Evolutionary conservation across 306 rosid species (phyloP).

Genomic region (Pyrus betulifolia): DNA sequence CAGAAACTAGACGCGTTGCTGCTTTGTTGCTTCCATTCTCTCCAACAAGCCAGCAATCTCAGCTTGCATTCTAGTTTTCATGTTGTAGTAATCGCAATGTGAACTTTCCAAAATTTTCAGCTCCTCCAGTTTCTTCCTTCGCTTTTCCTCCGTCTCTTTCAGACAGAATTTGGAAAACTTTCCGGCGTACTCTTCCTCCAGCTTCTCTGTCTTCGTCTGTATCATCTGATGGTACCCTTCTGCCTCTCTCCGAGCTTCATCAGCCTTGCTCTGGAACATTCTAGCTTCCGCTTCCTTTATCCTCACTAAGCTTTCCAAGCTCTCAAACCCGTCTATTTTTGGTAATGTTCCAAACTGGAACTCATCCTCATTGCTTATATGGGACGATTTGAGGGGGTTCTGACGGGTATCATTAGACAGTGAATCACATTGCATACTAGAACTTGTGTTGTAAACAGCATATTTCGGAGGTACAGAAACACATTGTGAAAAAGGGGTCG

Average conservation of each 20-base stretch:
- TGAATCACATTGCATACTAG: constrained; percentile 43
- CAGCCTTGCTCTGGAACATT: constrained; percentile 94
- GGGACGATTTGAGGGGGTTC: constrained; percentile 54
- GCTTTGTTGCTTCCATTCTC: constrained; percentile 94
- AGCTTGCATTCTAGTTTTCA: constrained; percentile 83
- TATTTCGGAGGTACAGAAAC: constrained; percentile 43
- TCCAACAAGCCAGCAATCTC: constrained; percentile 74
- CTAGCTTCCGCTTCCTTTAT: constrained; percentile 92
- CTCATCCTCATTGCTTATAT: constrained; percentile 45
- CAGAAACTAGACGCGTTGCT: constrained; percentile 47
- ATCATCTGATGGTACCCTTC: constrained; percentile 65
- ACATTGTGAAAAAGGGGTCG: constrained; percentile 46
- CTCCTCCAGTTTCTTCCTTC: constrained; percentile 76
- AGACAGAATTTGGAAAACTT: constrained; percentile 61
- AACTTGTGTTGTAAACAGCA: constrained; percentile 35
- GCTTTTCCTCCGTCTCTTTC: constrained; percentile 66
- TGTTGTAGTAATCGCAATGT: constrained; percentile 61
- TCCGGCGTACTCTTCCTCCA: constrained; percentile 70
- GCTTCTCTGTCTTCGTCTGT: constrained; percentile 45
- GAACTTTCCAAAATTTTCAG: constrained; percentile 72
- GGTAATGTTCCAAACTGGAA: constrained; percentile 52
- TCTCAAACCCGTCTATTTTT: constrained; percentile 63
- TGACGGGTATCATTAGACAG: constrained; percentile 49
- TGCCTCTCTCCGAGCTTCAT: constrained; percentile 87
- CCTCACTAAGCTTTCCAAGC: constrained; percentile 79